Evolutionary conservation across 2,329 filamentous ascomycete genomes (phyloP), one percentile per base, ranked within the genome.

Genomic region (Incumbomyces lentus): DNA sequence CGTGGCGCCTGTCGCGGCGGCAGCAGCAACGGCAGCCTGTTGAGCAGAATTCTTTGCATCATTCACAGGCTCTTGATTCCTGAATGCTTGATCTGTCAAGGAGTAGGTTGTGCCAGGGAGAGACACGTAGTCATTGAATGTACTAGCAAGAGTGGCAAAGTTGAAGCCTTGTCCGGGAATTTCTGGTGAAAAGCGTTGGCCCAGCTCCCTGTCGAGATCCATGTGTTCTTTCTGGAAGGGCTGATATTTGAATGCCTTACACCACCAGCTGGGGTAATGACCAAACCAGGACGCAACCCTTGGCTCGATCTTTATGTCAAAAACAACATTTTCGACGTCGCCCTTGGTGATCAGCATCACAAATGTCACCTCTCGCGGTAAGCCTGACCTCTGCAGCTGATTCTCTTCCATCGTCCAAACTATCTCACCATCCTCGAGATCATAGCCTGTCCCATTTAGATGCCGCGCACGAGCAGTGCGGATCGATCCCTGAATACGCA

Each of bases 391-490:
- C 51, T 74, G 70, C 7, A 73, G 57, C 32, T 55, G 51, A 47
- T 74, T 74, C 44, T 74, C 71, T 45, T 71, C 68, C 1, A 74
- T 59, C 3, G 71, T 71, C 71, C 70, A 74, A 12, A 73, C 64
- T 7, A 73, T 61, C 50, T 69, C 66, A 2, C 62, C 68, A 37
- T 69, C 66, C 40, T 70, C 66, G 2, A 68, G 55, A 42, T 68
- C 65, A 43, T 62, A 67, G 7, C 62, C 53, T 3, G 52, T 57
- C 12, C 63, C 65, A 17, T 17, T 11, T 14, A 29, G 31, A 35
- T 13, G 22, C 5, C 57, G 50, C 5, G 60, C 55, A 6, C 37
- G 35, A 4, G n/a, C 35, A 1, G 67, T 68, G 11, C 69, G 65
- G 8, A 66, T 60, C 0, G 69, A 72, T 8, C 69, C 69, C 53